Conservation (phyloP, 768 basidiomycete genomes). For the Calocera cornea region DNA sequence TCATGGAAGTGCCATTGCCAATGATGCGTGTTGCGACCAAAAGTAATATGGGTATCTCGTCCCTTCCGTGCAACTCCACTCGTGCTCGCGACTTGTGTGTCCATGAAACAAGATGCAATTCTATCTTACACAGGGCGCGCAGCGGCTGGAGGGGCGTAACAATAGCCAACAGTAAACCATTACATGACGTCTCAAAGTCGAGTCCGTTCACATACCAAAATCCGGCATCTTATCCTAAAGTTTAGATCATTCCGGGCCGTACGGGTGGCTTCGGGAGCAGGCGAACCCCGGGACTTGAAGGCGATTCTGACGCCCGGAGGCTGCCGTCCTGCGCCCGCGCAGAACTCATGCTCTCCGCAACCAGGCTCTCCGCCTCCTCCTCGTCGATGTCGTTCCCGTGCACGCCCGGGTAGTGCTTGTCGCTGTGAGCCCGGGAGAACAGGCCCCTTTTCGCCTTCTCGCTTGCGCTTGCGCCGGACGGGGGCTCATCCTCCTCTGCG, state of each 20-base stretch:
- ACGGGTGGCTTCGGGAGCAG: background rate
- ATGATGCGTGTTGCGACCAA: too few species aligned
- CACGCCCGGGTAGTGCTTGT: background rate
- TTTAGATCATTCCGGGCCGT: background rate
- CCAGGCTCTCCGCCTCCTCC: slow-evolving; percentile 1
- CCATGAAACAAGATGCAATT: background rate
- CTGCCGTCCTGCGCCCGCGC: slow-evolving; percentile 4
- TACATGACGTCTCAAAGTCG: background rate
- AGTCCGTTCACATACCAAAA: background rate
- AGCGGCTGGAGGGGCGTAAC: background rate
- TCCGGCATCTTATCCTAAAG: background rate
- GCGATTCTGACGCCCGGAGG: background rate
- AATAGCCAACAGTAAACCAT: background rate
- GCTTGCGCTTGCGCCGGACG: background rate
- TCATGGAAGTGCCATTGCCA: too few species aligned
- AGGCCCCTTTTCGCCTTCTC: background rate
- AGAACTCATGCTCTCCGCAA: background rate
- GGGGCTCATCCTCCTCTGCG: background rate
- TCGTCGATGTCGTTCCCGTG: background rate
- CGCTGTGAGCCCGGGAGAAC: background rate
- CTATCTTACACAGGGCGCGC: background rate
- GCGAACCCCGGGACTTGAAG: background rate
- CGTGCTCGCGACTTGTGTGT: too few species aligned
- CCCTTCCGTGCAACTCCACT: too few species aligned
- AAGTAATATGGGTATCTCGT: too few species aligned